A percentile compares a stretch with the other conserved stretches of the same genome.
Conservation (phyloP, 306 rosid species). For the Pyrus betulifolia region DNA sequence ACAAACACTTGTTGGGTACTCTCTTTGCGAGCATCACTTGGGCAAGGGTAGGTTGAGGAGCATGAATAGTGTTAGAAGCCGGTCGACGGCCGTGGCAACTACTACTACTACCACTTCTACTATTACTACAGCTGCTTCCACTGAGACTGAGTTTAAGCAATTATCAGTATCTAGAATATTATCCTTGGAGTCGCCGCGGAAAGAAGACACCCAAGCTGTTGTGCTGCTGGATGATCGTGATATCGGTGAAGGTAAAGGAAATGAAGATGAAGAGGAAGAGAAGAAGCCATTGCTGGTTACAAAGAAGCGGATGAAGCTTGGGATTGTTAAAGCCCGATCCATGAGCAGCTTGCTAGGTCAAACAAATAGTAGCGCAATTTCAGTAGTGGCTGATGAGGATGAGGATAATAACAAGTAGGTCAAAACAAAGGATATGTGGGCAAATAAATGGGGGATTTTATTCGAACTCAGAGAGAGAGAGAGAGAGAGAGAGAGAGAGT, state of each 20-base stretch:
- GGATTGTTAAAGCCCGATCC: constrained; percentile 80
- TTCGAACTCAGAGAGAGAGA: neutral
- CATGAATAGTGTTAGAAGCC: constrained; percentile 69
- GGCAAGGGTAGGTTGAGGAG: constrained; percentile 89
- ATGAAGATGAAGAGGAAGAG: constrained; percentile 6
- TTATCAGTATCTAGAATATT: neutral
- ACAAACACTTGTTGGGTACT: constrained; percentile 92
- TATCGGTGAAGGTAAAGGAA: neutral
- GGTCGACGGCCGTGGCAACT: constrained; percentile 14
- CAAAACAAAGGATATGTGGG: neutral
- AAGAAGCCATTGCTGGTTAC: constrained; percentile 8
- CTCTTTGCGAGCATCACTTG: constrained; percentile 93
- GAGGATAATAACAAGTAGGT: neutral
- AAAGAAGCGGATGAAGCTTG: constrained; percentile 51
- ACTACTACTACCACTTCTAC: neutral
- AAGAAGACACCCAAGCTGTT: neutral
- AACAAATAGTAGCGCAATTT: constrained; percentile 21
- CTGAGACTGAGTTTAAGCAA: neutral
- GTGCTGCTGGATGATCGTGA: neutral
- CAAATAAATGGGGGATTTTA: neutral
- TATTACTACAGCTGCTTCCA: neutral
- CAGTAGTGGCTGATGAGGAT: constrained; percentile 7
- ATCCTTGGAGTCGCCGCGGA: neutral
- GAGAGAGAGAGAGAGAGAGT: neutral
- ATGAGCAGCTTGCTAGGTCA: constrained; percentile 88